These are phyloP conservation scores for Flaveria robusta DNA, from an alignment of 129 eudicot genomes.

Conservation along the genomic window DNA sequence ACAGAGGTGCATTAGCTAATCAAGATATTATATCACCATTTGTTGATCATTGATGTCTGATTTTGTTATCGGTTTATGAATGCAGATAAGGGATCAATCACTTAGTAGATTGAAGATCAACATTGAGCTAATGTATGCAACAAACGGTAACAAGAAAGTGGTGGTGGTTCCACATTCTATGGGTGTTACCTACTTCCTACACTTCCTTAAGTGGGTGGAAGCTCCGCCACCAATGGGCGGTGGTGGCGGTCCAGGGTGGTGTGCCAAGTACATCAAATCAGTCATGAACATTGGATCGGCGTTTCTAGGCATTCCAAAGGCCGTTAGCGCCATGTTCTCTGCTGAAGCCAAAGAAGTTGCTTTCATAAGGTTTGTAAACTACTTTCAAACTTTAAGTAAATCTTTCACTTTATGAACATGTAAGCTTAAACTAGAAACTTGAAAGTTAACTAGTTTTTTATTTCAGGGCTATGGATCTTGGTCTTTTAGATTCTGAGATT, in stretches of 20 bases:
- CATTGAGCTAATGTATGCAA: conserved; percentile 78
- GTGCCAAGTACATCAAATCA: conserved; percentile 80
- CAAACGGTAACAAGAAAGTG: conserved; percentile 85
- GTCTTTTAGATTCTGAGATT: conserved; percentile 69
- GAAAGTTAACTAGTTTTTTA: conserved; percentile 9
- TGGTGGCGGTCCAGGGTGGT: conserved; percentile 90
- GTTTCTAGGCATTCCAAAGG: conserved; percentile 93
- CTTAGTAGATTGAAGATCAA: conserved; percentile 85
- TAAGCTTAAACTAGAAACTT: conserved; percentile 4
- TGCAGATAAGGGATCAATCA: conserved; percentile 75
- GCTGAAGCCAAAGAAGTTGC: conserved; percentile 89
- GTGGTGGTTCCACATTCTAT: conserved; percentile 97
- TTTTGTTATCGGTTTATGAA: background rate
- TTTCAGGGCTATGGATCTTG: conserved; percentile 85
- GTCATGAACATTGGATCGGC: conserved; percentile 86
- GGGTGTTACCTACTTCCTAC: conserved; percentile 84
- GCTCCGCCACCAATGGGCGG: conserved; percentile 79
- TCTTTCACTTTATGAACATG: background rate
- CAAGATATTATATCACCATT: background rate
- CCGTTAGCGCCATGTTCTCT: conserved; percentile 63
- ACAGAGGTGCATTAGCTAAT: conserved; percentile 59
- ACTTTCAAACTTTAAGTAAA: conserved; percentile 1
- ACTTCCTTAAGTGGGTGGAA: conserved; percentile 93
- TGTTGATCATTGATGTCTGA: background rate
- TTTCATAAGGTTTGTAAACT: conserved; percentile 56